Evolutionary conservation across 2,329 filamentous ascomycete species (phyloP).

Genomic region (Ilyonectria destructans): DNA sequence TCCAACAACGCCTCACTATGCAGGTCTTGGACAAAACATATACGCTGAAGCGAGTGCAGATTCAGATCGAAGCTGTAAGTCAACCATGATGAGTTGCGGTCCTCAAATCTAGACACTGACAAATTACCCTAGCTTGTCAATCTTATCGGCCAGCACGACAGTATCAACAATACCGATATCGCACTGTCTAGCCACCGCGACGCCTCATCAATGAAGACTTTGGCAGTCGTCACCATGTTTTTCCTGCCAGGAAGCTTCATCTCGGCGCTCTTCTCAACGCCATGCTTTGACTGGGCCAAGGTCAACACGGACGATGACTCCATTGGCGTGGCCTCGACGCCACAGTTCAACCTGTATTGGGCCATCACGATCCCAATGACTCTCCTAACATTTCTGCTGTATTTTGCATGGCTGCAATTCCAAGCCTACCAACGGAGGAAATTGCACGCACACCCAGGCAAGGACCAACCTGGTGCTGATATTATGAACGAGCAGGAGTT

Average conservation of each 20-base stretch:
- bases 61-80: slow-evolving; percentile 59
- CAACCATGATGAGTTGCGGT: neutral
- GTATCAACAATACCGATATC: slow-evolving; percentile 55
- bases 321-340: slow-evolving; percentile 53
- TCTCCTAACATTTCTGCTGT: slow-evolving; percentile 54
- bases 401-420: slow-evolving; percentile 54
- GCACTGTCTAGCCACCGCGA: slow-evolving; percentile 58
- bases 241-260: slow-evolving; percentile 62
- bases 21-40: slow-evolving; percentile 57
- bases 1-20: slow-evolving; percentile 55
- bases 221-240: slow-evolving; percentile 62
- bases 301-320: slow-evolving; percentile 37
- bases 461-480: neutral
- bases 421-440: slow-evolving; percentile 46
- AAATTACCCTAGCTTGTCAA: slow-evolving; percentile 53
- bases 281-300: slow-evolving; percentile 54
- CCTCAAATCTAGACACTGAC: slow-evolving; percentile 19
- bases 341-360: slow-evolving; percentile 60
- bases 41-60: slow-evolving; percentile 55
- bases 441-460: slow-evolving; percentile 4
- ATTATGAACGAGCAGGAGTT: slow-evolving; percentile 1
- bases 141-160: slow-evolving; percentile 58
- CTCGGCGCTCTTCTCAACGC: slow-evolving; percentile 59
- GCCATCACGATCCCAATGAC: slow-evolving; percentile 59
- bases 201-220: slow-evolving; percentile 61